Evolutionary conservation across 2,329 filamentous ascomycete species (phyloP).

Genomic region (Tolypocladium cylindrosporum): DNA sequence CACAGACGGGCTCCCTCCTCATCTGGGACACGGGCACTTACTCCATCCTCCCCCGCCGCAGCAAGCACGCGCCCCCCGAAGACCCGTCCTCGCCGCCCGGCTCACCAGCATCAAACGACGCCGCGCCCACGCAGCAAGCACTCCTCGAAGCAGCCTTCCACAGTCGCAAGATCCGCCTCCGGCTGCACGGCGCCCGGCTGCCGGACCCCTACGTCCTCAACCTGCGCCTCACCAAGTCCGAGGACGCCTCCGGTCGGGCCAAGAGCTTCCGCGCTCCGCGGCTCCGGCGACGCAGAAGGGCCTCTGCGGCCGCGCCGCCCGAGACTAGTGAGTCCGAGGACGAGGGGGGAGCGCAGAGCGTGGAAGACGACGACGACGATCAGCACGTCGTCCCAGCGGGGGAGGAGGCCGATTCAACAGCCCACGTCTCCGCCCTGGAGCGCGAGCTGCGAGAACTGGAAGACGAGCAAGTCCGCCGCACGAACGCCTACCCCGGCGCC

Average conservation of each 20-base stretch:
- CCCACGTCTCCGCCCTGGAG: slow-evolving; percentile 24
- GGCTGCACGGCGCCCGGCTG: slow-evolving; percentile 42
- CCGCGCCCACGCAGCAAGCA: slow-evolving; percentile 25
- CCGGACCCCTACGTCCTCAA: slow-evolving; percentile 43
- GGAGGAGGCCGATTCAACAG: slow-evolving; percentile 3
- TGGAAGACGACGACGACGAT: slow-evolving; percentile 5
- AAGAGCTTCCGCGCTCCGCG: slow-evolving; percentile 7
- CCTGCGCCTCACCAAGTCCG: slow-evolving; percentile 39
- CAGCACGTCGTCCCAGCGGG: slow-evolving; percentile 10
- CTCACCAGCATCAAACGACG: slow-evolving; percentile 8
- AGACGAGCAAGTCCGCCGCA: slow-evolving; percentile 43
- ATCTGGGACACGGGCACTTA: slow-evolving; percentile 56
- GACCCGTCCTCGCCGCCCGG: slow-evolving; percentile 21
- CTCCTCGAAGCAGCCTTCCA: slow-evolving; percentile 43
- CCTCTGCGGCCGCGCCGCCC: slow-evolving; percentile 4
- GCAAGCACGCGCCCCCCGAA: slow-evolving; percentile 18
- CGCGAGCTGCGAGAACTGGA: slow-evolving; percentile 33
- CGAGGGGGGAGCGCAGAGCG: slow-evolving; percentile 2
- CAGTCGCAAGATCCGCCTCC: slow-evolving; percentile 45
- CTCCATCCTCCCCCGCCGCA: slow-evolving; percentile 35
- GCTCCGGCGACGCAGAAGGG: background rate
- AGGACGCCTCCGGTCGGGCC: slow-evolving; percentile 25
- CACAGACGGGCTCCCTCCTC: slow-evolving; percentile 44
- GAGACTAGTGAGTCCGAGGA: slow-evolving; percentile 15
- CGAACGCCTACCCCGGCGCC: slow-evolving; percentile 59